Evolutionary conservation across 805 yeast species (phyloP), one percentile per base, ranked within the genome.

Genomic region (Kazachstania bromeliacearum): DNA sequence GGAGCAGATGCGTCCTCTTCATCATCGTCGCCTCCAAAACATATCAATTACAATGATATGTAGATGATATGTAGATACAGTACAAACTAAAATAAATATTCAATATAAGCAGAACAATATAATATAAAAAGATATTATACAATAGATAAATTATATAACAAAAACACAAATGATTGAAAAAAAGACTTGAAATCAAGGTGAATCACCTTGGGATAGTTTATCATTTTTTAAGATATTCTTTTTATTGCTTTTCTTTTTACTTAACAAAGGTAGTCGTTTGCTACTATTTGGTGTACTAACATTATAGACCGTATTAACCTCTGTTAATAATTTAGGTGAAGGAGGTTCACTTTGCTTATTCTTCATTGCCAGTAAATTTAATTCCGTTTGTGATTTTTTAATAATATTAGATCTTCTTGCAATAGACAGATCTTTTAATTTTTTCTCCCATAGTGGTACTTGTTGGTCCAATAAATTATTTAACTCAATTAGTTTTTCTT

Each of bases 401-500:
- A 56, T 41, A 25, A 57, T 35, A 33, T 56, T 57, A 3, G 67
- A 62, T 33, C 52, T 61, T 40, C 63, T 61, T 2, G 68, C 81
- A 50, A 71, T 68, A 47, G 70, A 68, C 53, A 87, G 70, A 48
- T 76, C 81, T 18, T 67, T 66, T 40, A 87, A 66, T 45, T 87
- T 71, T 40, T 79, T 79, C 45, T 71, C 69, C 64, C 85, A 62
- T 15, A 66, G 65, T 3, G 85, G 81, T 15, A 79, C 77, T 40
- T 77, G 81, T 48, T 94, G 77, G 36, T 57, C 60, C 49, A 88
- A 66, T 33, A 68, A 63, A 57, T 75, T 71, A 48, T 85, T 94
- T 42, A 87, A 63, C 33, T 64, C 68, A 31, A 81, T 68, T 51
- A 87, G 70, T 57, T 85, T 94, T 49, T 83, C 80, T 50, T 85